A percentile compares a stretch with the other conserved stretches of the same genome.
These are phyloP conservation scores for Panicum miliaceum DNA, from an alignment of 176 grass and related monocot species.

Conservation along the genomic window DNA sequence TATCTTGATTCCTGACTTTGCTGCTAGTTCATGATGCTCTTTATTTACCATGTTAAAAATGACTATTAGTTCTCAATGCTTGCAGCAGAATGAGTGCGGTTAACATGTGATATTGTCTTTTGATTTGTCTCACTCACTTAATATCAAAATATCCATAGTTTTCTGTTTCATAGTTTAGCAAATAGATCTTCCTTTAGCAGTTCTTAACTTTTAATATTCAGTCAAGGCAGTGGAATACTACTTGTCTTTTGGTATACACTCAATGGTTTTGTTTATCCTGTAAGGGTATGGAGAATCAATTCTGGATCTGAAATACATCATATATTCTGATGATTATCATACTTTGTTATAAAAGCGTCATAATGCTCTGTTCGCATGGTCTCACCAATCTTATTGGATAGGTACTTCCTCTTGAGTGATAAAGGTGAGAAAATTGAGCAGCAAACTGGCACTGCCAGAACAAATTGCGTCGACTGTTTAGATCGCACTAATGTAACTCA, in stretches of 20 bases:
- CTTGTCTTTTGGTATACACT: not conserved
- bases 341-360: not conserved
- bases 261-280: not conserved
- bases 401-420: slow-evolving; percentile 79
- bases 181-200: not conserved
- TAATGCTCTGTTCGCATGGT: slow-evolving; percentile 15
- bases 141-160: not conserved
- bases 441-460: slow-evolving; percentile 84
- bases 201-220: not conserved
- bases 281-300: not conserved
- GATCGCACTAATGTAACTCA: slow-evolving; percentile 98
- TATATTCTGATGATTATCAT: not conserved
- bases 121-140: not conserved
- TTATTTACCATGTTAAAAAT: not conserved
- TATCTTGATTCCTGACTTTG: not conserved
- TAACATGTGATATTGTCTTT: not conserved
- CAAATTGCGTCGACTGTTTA: slow-evolving; percentile 93
- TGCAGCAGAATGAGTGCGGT: not conserved
- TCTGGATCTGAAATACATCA: not conserved
- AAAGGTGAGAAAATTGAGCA: slow-evolving; percentile 63
- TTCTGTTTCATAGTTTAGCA: slow-evolving; percentile 7
- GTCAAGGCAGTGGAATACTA: not conserved
- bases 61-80: not conserved
- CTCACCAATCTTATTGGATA: slow-evolving; percentile 37
- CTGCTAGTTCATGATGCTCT: not conserved